Base-by-base conservation (phyloP, 352 stramenopile genomes). In the Phytophthora crassamura region DNA sequence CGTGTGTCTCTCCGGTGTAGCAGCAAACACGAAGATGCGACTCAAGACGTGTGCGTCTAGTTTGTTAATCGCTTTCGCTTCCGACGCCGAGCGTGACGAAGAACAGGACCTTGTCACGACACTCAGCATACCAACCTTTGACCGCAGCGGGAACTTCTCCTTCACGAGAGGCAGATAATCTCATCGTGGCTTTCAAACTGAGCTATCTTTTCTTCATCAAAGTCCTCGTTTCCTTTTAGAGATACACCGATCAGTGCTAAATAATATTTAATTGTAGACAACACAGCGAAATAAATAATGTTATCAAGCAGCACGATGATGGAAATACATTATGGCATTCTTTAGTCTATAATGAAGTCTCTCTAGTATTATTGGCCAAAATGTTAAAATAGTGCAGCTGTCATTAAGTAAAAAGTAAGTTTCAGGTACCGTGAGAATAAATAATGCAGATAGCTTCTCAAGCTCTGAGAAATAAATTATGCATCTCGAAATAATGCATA, bases 121-220 rank as follows among this genome's bases (percentile, higher is more conserved):
- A 10, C 42, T 55, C 14, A 55, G n/a, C 54, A 54, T 40, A 9
- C 32, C 54, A 10, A 22, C 7, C 4, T 25, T 59, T 59, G 12
- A 40, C 11, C 14, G 6, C 3, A 53, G n/a, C 5, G 58, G 47
- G 15, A 59, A 39, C 3, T 59, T 66, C 3, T 53, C 35, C 20
- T 53, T 65, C 4, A 35, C 11, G 12, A 59, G 14, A 20, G 48
- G 39, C 32, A 66, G 15, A 20, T 30, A 41, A 16, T 40, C 32
- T 39, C 32, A 12, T 59, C 30, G 22, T 48, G 40, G 7, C 7
- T 11, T 18, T 30, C 16, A 10, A 59, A 28, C 3, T 16, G 14
- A 0, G 12, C 25, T 6, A 41, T 10, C 39, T 58, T 25, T 0
- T 48, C 22, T 14, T 39, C 15, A 42, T 30, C 10, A 20, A 55